These are phyloP conservation scores for Podaxis rugospora DNA, from an alignment of 768 basidiomycete species.

Conservation along the genomic window DNA sequence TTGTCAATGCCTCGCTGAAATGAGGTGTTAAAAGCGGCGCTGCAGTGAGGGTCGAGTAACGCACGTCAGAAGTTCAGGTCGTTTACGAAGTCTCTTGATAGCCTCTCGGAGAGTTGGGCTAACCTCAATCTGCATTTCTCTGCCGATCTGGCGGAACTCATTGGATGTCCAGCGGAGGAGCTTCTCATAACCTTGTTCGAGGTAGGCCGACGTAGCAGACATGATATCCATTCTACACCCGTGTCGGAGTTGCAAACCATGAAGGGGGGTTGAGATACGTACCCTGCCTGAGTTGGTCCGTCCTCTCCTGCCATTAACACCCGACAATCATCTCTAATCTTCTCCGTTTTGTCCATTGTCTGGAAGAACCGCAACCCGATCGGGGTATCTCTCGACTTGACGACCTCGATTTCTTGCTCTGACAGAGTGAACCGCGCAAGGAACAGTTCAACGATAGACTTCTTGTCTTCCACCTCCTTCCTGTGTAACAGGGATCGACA, in stretches of 20 bases:
- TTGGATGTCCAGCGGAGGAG: constrained; percentile 80
- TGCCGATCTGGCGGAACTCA: constrained; percentile 77
- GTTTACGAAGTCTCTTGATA: constrained; percentile 64
- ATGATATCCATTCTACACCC: constrained; percentile 78
- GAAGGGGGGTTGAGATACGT: constrained; percentile 14
- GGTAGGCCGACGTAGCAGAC: constrained; percentile 69
- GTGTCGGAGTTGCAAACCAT: neutral
- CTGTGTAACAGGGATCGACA: constrained; percentile 28
- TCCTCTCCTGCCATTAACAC: constrained; percentile 85
- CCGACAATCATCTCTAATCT: constrained; percentile 79
- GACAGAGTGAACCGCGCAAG: constrained; percentile 82
- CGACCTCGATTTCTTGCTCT: constrained; percentile 63
- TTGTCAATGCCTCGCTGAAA: constrained; percentile 60
- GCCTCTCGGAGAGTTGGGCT: constrained; percentile 62
- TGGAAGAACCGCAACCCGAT: constrained; percentile 73
- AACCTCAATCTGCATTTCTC: constrained; percentile 73
- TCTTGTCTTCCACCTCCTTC: constrained; percentile 64
- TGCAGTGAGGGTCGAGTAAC: constrained; percentile 17
- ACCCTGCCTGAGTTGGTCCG: constrained; percentile 77
- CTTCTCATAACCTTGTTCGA: constrained; percentile 90
- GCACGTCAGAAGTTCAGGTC: constrained; percentile 76
- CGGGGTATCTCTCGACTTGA: constrained; percentile 76
- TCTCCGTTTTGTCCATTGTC: constrained; percentile 83
- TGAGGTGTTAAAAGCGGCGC: neutral
- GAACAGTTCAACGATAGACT: constrained; percentile 75